Conservation (phyloP, 2,329 filamentous ascomycete genomes). For the Colletotrichum theobromicola region DNA sequence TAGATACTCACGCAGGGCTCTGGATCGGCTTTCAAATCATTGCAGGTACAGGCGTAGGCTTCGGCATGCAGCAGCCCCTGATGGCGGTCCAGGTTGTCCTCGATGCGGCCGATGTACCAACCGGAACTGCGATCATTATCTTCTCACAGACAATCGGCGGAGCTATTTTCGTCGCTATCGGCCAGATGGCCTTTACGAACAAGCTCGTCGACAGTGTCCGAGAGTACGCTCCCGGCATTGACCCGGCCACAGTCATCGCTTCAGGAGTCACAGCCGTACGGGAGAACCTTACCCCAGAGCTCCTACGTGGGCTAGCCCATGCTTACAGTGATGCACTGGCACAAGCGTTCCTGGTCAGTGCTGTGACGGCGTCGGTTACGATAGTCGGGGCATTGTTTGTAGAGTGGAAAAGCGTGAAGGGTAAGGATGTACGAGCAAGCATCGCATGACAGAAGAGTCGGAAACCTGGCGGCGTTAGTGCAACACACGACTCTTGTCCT, state of each 20-base stretch:
- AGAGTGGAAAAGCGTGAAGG: conserved; percentile 63
- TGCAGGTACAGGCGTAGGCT: conserved; percentile 46
- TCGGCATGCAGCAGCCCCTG: conserved; percentile 48
- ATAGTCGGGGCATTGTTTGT: conserved; percentile 47
- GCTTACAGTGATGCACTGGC: conserved; percentile 52
- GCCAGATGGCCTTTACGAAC: conserved; percentile 57
- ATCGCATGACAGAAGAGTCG: background rate
- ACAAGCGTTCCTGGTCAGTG: conserved; percentile 45
- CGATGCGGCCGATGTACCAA: conserved; percentile 45
- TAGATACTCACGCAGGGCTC: conserved; percentile 33
- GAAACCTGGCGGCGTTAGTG: too few species aligned
- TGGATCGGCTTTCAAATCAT: conserved; percentile 53
- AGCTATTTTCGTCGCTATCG: conserved; percentile 56
- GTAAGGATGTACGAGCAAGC: conserved; percentile 46
- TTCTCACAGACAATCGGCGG: conserved; percentile 50
- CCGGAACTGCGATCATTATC: conserved; percentile 50
- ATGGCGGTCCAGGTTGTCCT: conserved; percentile 52
- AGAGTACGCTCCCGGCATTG: conserved; percentile 37
- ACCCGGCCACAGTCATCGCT: conserved; percentile 34
- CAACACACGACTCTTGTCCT: background rate
- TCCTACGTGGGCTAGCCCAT: conserved; percentile 37
- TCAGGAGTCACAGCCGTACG: conserved; percentile 44
- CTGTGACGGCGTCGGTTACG: conserved; percentile 48
- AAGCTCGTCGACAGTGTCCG: conserved; percentile 43
- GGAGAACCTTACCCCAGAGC: conserved; percentile 29